Base-by-base conservation (phyloP, 805 yeast genomes). In the Candida yuanshanica region DNA sequence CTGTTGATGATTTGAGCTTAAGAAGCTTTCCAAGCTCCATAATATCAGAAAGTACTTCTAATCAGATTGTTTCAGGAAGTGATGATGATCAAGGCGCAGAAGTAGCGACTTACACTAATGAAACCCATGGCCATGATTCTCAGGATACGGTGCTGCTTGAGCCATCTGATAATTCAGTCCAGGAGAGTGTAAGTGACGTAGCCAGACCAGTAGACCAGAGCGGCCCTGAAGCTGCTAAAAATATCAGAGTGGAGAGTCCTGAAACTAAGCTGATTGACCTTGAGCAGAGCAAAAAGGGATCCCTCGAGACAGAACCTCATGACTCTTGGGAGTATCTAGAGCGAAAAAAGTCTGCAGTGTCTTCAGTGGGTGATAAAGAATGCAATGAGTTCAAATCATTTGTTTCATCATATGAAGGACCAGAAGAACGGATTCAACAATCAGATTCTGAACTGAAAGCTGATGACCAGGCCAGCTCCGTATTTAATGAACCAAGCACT, bases 361-460 rank as follows among this genome's bases (percentile, higher is more conserved):
- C 13, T 18, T 31, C 34, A 31, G 14, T 18, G 17, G 14, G 8
- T 5, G 34, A 18, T 18, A 2, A 17, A 4, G 34, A 31, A 6
- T 31, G 18, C 17, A 53, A 54, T 36, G 69, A 59, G 16, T 50
- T 52, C 14, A 64, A 58, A 16, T 50, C 59, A 16, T 49, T 58
- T 33, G 49, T 51, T 17, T 48, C 60, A 2, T 43, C 61, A 3
- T 49, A 50, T 42, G 63, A 58, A 14, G 50, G 49, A 9, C 36
- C 33, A 17, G 43, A 42, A 37, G 44, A 38, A 25, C 16, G 35
- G 26, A 37, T 33, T 10, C 40, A 39, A 8, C 50, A 9, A 23
- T 11, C 25, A 11, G 25, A 11, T 11, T 23, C 8, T 11, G 25
- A 23, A 23, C 11, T 9, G 25, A 36, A 23, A 20, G 35, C 43